phyloP scores from a whole-genome alignment of 495 filamentous ascomycete species.

The Aspergillus incahuasiensis region DNA sequence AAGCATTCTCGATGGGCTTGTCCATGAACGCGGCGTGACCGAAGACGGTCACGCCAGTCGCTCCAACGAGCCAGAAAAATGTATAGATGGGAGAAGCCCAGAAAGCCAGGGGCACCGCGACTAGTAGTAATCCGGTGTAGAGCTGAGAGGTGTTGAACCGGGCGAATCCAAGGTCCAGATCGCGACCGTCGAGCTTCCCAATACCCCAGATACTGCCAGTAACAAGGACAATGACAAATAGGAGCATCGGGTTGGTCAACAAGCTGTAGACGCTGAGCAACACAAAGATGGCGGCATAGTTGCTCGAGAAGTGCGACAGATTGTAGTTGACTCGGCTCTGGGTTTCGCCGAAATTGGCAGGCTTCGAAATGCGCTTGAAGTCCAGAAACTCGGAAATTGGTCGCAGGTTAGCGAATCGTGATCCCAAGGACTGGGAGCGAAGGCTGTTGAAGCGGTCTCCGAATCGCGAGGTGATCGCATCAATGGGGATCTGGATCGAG shows the following conservation, averaged over 20 bases:
- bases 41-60: conserved; percentile 82
- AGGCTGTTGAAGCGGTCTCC: conserved; percentile 71
- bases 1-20: conserved; percentile 99
- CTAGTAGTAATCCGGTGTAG: conserved; percentile 79
- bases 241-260: conserved; percentile 72
- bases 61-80: conserved; percentile 91
- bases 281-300: conserved; percentile 88
- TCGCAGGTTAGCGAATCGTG: conserved; percentile 86
- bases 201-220: conserved; percentile 84
- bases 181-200: conserved; percentile 76
- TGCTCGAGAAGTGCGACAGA: conserved; percentile 93
- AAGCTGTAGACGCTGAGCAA: conserved; percentile 96
- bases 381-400: conserved; percentile 94
- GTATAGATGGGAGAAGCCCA: conserved; percentile 76
- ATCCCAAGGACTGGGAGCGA: conserved; percentile 66
- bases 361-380: conserved; percentile 91
- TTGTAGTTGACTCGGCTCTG: conserved; percentile 98
- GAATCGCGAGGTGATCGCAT: conserved; percentile 84
- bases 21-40: conserved; percentile 96
- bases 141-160: conserved; percentile 88
- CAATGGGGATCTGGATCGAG: conserved; percentile 84
- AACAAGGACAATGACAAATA: conserved; percentile 89
- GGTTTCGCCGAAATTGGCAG: conserved; percentile 80
- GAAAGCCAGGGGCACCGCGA: conserved; percentile 78
- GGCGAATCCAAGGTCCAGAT: conserved; percentile 78